Conservation (phyloP, 2,329 filamentous ascomycete species). For the Fusarium sp. region DNA sequence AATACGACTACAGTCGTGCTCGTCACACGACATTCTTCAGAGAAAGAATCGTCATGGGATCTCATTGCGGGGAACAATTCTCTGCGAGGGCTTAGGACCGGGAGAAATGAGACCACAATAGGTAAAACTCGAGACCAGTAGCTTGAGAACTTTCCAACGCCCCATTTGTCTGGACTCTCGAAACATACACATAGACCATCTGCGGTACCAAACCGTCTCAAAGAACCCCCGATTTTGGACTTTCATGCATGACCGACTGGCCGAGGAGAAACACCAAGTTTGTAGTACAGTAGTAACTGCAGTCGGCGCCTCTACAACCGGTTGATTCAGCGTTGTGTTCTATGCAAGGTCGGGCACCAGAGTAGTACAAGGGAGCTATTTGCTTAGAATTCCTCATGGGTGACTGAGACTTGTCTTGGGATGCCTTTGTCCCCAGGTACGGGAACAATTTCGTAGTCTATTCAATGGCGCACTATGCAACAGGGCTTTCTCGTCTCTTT, state of each 20-base stretch:
- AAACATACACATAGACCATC: neutral
- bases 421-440: neutral
- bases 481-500: neutral
- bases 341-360: neutral
- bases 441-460: neutral
- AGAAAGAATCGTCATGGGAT: neutral
- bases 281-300: conserved; percentile 11
- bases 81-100: neutral
- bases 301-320: neutral
- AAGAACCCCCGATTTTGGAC: neutral
- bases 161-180: neutral
- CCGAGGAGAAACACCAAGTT: neutral
- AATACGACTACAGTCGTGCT: neutral
- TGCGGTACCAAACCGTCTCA: conserved; percentile 15
- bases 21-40: conserved; percentile 2
- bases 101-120: neutral
- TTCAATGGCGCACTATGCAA: neutral
- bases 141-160: neutral
- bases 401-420: neutral
- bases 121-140: neutral
- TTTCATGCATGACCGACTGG: neutral
- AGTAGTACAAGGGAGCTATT: neutral
- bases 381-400: neutral
- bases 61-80: neutral
- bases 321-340: neutral